Base-by-base conservation (phyloP, 306 rosid genomes). In the Clitoria ternatea region DNA sequence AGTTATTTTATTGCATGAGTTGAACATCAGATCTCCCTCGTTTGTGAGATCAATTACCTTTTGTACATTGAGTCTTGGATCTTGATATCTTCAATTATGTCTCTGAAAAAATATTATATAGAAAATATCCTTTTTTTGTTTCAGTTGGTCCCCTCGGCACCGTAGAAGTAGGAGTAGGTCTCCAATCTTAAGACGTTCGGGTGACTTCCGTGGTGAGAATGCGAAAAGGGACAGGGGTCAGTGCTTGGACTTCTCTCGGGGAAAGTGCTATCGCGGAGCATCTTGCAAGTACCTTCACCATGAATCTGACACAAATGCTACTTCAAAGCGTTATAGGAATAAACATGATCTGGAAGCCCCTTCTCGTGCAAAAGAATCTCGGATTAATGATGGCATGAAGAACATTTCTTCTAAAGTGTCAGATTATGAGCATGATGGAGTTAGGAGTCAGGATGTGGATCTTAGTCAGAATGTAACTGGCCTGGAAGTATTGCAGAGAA, bases 121-220 rank as follows among this genome's bases (percentile, higher is more conserved):
- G 33, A 39, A 64, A 44, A 6, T 71, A 29, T 64, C 44, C 56
- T 65, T 73, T 84, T 23, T 62, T 80, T 74, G 83, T 75, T 87
- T 77, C 88, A 90, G 96, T 80, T 70, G 86, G 87, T 91, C 96
- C 43, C 93, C 96, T 27, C 70, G 82, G 77, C 86, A 75, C 15
- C 89, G 74, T 27, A 85, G 96, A 85, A 90, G 89, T 81, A 87
- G 96, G 86, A 90, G 92, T 72, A 87, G 96, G 84, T 94, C 97
- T 66, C 98, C 98, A 39, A 36, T 67, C 60, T 52, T 66, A 70
- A 87, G 91, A 78, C 96, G 83, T 39, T 72, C 88, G 30, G 80
- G 84, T 68, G 87, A 87, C 69, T 73, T 76, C 50, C 75, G 66
- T 50, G 70, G 79, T 65, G 97, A 80, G 72, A 86, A 81, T 61